A percentile compares a stretch with the other conserved stretches of the same genome.
Evolutionary conservation across 345 rosid genomes (phyloP).

Genomic region (Carallia brachiata): DNA sequence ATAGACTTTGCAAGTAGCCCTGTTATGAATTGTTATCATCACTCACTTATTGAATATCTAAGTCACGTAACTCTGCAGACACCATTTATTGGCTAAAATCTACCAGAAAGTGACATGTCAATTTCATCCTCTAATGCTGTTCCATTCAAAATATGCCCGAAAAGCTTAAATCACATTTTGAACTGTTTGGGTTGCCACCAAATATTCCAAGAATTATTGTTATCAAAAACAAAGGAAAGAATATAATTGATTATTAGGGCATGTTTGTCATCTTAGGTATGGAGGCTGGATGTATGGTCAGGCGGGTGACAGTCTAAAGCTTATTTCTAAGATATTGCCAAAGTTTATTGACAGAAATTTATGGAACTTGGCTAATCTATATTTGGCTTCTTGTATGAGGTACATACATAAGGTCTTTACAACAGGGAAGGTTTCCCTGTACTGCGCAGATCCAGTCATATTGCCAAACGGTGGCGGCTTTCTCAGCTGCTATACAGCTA

Average conservation of each 20-base stretch:
- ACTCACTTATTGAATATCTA: background rate
- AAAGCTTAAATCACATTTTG: background rate
- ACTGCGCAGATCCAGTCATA: conserved; percentile 12
- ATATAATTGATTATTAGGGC: background rate
- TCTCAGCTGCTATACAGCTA: conserved; percentile 17
- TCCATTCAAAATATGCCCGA: background rate
- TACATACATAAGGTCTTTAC: background rate
- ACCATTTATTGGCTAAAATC: conserved; percentile 15
- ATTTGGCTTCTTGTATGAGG: conserved; percentile 11
- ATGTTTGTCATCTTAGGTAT: conserved; percentile 21
- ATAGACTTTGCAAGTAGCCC: background rate
- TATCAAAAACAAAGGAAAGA: conserved; percentile 7
- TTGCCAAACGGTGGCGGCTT: conserved; percentile 18
- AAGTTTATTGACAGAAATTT: background rate
- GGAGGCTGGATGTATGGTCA: conserved; percentile 1
- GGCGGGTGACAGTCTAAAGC: conserved; percentile 15
- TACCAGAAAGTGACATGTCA: conserved; percentile 27
- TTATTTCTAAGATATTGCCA: conserved; percentile 15
- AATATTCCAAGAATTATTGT: background rate
- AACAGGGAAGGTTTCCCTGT: background rate
- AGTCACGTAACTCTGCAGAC: conserved; percentile 7
- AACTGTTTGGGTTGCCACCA: background rate
- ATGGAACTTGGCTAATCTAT: background rate
- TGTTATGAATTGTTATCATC: background rate
- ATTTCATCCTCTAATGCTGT: background rate